Base-by-base conservation (phyloP, 2,329 filamentous ascomycete species). In the Penicillium capsulatum region DNA sequence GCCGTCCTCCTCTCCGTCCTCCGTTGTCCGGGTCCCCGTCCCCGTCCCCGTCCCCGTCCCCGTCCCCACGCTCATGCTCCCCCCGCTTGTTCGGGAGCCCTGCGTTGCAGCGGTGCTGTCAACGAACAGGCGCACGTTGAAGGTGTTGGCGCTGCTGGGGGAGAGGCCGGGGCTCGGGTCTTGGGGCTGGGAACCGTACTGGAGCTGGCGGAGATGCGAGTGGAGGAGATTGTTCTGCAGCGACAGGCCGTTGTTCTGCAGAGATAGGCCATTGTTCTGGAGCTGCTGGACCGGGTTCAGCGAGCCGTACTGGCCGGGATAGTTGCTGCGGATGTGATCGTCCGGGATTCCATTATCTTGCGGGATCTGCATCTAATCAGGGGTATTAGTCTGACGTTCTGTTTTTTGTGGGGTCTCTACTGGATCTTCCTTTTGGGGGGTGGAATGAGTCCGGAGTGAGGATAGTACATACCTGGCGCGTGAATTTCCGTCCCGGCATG, bases 251-350 rank as follows among this genome's bases (percentile, higher is more conserved):
- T 42, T 43, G 17, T 45, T 38, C 13, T 42, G 35, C 2, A 41
- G 26, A 2, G 38, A 39, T 15, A 50, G 31, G 8, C 31, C 36
- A 10, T 40, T 44, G 9, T 42, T 40, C 14, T 42, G 30, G 2
- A 47, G 30, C 9, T 40, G 40, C 20, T 46, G 47, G n/a, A 47
- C 31, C 1, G 45, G 40, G 28, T 40, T 43, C 3, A 49, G 19
- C 9, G 26, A 14, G 15, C 43, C 40, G 34, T 40, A 42, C 9
- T 40, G 38, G 8, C 42, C 35, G 17, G 28, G 42, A 29, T 38
- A 45, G 16, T 26, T 17, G 14, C 3, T 15, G 20, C 17, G n/a
- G 27, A 27, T 24, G n/a, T 34, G 34, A 7, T 26, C 36, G 14
- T 31, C 27, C 3, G 20, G 17, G 11, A 30, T 11, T 9, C 13